These are phyloP conservation scores for Theileria orientalis DNA, from an alignment of 169 alveolate genomes.

Conservation along the genomic window DNA sequence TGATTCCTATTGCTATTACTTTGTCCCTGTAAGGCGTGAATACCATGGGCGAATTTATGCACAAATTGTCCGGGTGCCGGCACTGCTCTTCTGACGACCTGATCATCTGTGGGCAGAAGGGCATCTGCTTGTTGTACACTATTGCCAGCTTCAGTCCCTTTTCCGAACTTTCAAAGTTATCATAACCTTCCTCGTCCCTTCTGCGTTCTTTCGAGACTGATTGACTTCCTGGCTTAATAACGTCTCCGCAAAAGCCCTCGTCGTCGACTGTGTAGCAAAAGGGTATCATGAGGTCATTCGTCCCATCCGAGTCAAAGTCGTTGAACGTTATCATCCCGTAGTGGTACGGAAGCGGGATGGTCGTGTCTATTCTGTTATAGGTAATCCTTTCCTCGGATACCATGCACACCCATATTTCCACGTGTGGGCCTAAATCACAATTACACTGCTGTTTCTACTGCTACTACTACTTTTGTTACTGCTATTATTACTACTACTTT, in stretches of 20 bases:
- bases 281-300: constrained; percentile 77
- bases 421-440: not conserved
- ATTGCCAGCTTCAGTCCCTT: constrained; percentile 55
- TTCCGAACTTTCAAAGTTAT: too few relatives aligned
- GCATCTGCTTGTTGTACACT: constrained; percentile 67
- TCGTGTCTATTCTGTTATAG: not conserved
- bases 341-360: constrained; percentile 60
- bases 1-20: not conserved
- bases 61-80: constrained; percentile 72
- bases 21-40: constrained; percentile 24
- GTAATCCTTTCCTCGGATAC: not conserved
- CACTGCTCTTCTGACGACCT: constrained; percentile 67
- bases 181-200: too few relatives aligned
- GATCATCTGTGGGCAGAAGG: constrained; percentile 73
- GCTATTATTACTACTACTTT: too few relatives aligned
- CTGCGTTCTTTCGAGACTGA: constrained; percentile 38
- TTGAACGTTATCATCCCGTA: constrained; percentile 72
- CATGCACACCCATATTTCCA: not conserved
- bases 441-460: too few relatives aligned
- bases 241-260: constrained; percentile 47
- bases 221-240: constrained; percentile 37
- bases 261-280: constrained; percentile 56
- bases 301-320: constrained; percentile 82
- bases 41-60: constrained; percentile 68
- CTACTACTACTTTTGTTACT: too few relatives aligned